Base-by-base conservation (phyloP, 257 asterid species). In the Solanum chmielewskii region DNA sequence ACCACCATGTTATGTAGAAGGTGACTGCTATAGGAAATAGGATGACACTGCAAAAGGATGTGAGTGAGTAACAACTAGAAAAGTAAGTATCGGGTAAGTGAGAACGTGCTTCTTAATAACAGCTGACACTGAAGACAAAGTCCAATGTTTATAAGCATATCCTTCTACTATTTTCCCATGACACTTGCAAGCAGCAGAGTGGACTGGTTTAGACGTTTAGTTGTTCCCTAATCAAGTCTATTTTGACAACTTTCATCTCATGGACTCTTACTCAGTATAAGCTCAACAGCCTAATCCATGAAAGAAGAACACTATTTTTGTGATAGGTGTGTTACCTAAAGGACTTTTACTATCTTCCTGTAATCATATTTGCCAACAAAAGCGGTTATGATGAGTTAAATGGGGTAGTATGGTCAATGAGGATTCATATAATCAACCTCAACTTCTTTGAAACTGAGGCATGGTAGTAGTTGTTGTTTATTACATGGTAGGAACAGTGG, bases 1-100 rank as follows among this genome's bases (percentile, higher is more conserved):
- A 90, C 93, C 93, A 91, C 93, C 93, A 91, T 31, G 93, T 91
- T 85, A 88, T 84, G 45, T 90, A 91, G 90, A 91, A 91, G 18
- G 93, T 91, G 89, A 91, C 77, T 70, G 93, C 93, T 11, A 91
- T 87, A 2, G 93, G 93, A 66, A 91, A 87, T 44, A 91, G 88
- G 86, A 91, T 90, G 85, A 91, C 93, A 87, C 93, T 91, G 92
- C 92, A 90, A 88, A 71, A 27, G 66, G 83, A 12, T 68, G 27
- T 52, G 45, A 41, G 77, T 71, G 29, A 76, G 89, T 29, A 35
- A 59, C 35, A 86, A 88, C 84, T 83, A 88, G 35, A 49, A 49
- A 74, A 15, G 35, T 86, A 74, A 15, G 27, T 86, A 45, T 21
- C 7, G 80, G 44, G 66, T 62, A 33, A 21, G 42, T 2, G 37